Conservation (phyloP, 208 protist genomes). For the Strigomonas galati region DNA sequence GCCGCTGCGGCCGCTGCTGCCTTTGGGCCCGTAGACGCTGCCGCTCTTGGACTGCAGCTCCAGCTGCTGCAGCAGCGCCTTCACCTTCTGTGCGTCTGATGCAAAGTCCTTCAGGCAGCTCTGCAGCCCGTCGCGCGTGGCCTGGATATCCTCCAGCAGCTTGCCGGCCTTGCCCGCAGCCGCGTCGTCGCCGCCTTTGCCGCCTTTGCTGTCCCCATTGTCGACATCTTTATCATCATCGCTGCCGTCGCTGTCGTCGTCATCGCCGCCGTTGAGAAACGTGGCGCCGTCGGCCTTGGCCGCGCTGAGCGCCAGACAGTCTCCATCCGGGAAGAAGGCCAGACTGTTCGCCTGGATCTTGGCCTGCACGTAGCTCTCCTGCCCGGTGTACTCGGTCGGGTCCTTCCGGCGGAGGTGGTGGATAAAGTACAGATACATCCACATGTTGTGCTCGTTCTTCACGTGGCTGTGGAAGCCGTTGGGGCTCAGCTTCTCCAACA, state of each 20-base stretch:
- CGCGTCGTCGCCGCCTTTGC: neutral
- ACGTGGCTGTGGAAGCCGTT: slow-evolving; percentile 87
- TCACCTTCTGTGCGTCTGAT: slow-evolving; percentile 32
- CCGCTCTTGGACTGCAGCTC: slow-evolving; percentile 31
- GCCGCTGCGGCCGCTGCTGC: neutral
- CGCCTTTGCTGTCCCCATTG: slow-evolving; percentile 1
- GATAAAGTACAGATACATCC: slow-evolving; percentile 94
- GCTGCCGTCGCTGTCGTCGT: slow-evolving; percentile 13
- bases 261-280: slow-evolving; percentile 5
- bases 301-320: slow-evolving; percentile 45
- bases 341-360: slow-evolving; percentile 53
- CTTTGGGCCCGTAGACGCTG: neutral
- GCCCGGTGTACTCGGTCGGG: slow-evolving; percentile 71
- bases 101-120: slow-evolving; percentile 30
- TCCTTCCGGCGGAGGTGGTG: slow-evolving; percentile 83
- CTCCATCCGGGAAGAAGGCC: slow-evolving; percentile 74
- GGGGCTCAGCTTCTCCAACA: slow-evolving; percentile 65
- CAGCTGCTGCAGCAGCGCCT: slow-evolving; percentile 44
- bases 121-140: slow-evolving; percentile 31
- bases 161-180: slow-evolving; percentile 2
- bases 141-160: slow-evolving; percentile 34
- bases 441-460: slow-evolving; percentile 92
- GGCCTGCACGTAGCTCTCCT: slow-evolving; percentile 76
- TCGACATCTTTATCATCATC: slow-evolving; percentile 28
- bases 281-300: neutral